These are phyloP conservation scores for Wilhelminamyces savonicus DNA, from an alignment of 805 yeast genomes.

Conservation along the genomic window DNA sequence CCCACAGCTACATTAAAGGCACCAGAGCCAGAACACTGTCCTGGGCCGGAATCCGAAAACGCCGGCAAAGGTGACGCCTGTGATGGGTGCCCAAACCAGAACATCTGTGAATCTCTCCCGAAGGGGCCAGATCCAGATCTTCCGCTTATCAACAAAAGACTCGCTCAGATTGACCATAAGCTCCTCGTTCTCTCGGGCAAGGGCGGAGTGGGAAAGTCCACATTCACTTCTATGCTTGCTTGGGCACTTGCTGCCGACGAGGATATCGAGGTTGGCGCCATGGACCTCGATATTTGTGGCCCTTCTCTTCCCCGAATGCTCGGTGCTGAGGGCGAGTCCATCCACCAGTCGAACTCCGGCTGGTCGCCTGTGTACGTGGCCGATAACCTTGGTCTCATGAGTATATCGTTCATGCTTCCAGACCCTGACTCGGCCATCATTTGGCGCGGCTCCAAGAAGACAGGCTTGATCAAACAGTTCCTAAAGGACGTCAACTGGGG, in stretches of 20 bases:
- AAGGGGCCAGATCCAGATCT: conserved; percentile 96
- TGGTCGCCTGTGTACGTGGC: conserved; percentile 97
- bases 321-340: conserved; percentile 80
- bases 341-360: conserved; percentile 87
- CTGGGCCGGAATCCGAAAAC: conserved; percentile 90
- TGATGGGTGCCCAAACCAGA: conserved; percentile 89
- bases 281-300: conserved; percentile 97
- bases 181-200: conserved; percentile 73
- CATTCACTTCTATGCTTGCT: conserved; percentile 91
- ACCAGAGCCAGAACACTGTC: conserved; percentile 96
- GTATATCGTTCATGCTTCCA: conserved; percentile 92
- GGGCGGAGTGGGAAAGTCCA: conserved; percentile 97
- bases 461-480: conserved; percentile 87
- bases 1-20: no score
- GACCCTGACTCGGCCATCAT: conserved; percentile 89
- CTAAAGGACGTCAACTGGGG: conserved; percentile 97
- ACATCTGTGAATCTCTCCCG: conserved; percentile 79
- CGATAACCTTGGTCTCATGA: conserved; percentile 92
- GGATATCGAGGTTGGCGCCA: conserved; percentile 83
- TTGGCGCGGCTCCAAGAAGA: conserved; percentile 97
- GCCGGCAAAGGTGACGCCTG: conserved; percentile 97
- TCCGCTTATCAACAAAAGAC: conserved; percentile 62
- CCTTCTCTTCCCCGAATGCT: conserved; percentile 94
- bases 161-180: conserved; percentile 68
- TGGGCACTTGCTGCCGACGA: conserved; percentile 89